Percentiles rank a stretch among this genome's conserved stretches.
Evolutionary conservation across 805 yeast species (phyloP).

Genomic region (Yamadazyma ubonensis): DNA sequence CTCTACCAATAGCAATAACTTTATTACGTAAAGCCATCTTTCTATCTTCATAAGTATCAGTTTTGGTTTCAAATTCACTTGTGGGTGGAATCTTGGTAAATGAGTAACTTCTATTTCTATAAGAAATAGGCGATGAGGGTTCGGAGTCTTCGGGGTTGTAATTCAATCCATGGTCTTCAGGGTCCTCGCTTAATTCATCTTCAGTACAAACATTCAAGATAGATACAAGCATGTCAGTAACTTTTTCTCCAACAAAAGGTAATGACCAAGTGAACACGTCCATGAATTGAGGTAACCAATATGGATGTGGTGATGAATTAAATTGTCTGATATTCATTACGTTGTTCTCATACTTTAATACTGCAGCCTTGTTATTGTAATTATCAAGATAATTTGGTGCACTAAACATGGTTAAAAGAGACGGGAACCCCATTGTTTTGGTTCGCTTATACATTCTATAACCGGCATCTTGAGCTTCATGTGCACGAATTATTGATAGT

Average conservation of each 20-base stretch:
- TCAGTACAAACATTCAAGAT: slow-evolving; percentile 92
- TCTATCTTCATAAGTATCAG: slow-evolving; percentile 31
- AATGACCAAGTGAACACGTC: slow-evolving; percentile 97
- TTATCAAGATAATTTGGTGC: slow-evolving; percentile 95
- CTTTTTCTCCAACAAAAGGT: slow-evolving; percentile 96
- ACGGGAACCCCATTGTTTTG: slow-evolving; percentile 81
- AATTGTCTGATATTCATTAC: slow-evolving; percentile 96
- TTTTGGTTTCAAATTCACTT: background rate
- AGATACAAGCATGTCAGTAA: slow-evolving; percentile 88
- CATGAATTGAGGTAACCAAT: slow-evolving; percentile 95
- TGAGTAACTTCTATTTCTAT: slow-evolving; percentile 7
- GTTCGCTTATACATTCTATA: slow-evolving; percentile 91
- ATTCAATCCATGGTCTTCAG: slow-evolving; percentile 44
- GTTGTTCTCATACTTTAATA: slow-evolving; percentile 83
- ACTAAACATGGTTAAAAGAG: slow-evolving; percentile 84
- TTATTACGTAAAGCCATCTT: slow-evolving; percentile 70
- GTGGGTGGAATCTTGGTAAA: slow-evolving; percentile 7
- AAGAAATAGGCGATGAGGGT: slow-evolving; percentile 16
- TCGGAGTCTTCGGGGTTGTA: slow-evolving; percentile 18
- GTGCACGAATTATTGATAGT: slow-evolving; percentile 88
- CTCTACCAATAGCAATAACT: slow-evolving; percentile 93
- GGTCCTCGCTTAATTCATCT: slow-evolving; percentile 83
- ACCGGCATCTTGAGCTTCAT: slow-evolving; percentile 97
- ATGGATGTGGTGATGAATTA: slow-evolving; percentile 91
- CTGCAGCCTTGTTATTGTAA: slow-evolving; percentile 93